Evolutionary conservation across 177 flowering plant species (phyloP).

Genomic region (Telopea speciosissima): DNA sequence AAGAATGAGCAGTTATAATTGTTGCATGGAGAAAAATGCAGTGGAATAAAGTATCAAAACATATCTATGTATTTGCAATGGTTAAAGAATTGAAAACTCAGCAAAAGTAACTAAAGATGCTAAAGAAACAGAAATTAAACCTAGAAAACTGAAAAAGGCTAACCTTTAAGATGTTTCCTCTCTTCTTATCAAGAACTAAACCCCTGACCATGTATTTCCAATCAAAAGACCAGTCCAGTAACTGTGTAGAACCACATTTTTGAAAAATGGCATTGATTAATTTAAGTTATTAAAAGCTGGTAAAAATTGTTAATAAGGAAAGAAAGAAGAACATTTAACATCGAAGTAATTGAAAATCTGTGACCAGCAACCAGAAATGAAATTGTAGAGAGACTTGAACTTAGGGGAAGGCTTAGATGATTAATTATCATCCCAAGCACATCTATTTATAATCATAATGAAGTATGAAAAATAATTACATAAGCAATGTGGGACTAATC

Average conservation of each 20-base stretch:
- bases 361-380: neutral
- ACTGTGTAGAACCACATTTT: conserved; percentile 34
- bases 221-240: conserved; percentile 85
- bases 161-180: conserved; percentile 98
- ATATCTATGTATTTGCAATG: neutral
- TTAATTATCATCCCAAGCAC: no score
- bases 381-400: no score
- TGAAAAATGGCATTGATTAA: conserved; percentile 1
- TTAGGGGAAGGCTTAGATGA: no score
- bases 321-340: neutral
- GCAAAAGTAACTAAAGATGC: neutral
- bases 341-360: neutral
- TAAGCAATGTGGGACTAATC: no score
- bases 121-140: neutral
- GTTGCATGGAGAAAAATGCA: conserved; percentile 3
- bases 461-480: no score
- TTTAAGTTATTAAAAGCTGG: neutral
- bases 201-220: conserved; percentile 99
- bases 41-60: neutral
- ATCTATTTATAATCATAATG: no score
- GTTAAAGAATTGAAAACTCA: neutral
- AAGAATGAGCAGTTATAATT: conserved; percentile 3
- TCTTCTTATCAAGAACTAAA: conserved; percentile 89
- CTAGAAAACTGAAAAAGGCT: neutral
- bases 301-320: neutral